phyloP scores from a whole-genome alignment of 2,329 filamentous ascomycete genomes.

The Trichoderma harzianum region DNA sequence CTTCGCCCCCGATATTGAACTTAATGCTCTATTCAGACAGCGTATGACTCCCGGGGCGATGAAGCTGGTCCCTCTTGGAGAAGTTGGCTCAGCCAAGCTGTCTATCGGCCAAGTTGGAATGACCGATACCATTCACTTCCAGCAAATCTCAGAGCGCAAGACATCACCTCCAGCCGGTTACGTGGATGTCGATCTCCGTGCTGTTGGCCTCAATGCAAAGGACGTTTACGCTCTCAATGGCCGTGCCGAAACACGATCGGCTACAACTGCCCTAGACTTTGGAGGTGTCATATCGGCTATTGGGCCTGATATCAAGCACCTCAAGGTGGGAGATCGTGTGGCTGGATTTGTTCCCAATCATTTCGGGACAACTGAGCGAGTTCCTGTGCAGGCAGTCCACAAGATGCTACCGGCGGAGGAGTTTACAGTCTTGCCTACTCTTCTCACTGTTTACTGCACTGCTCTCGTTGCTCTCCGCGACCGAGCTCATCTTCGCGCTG shows the following conservation, averaged over 20 bases:
- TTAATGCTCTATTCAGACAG: constrained; percentile 25
- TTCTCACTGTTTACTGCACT: constrained; percentile 17
- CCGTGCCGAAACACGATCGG: constrained; percentile 28
- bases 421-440: constrained; percentile 22
- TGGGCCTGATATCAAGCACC: constrained; percentile 20
- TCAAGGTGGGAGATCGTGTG: constrained; percentile 29
- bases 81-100: constrained; percentile 14
- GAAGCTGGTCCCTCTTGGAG: neutral
- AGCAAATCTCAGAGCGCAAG: constrained; percentile 16
- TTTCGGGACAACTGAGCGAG: constrained; percentile 25
- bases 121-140: constrained; percentile 24
- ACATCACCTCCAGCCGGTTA: constrained; percentile 10
- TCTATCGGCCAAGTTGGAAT: constrained; percentile 17
- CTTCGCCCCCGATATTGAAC: constrained; percentile 21
- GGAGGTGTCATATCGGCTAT: constrained; percentile 27
- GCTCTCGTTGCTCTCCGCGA: constrained; percentile 22
- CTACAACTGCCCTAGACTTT: constrained; percentile 27
- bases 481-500: constrained; percentile 25
- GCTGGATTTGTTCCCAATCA: constrained; percentile 24
- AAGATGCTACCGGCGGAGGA: constrained; percentile 31
- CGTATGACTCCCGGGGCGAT: neutral
- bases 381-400: constrained; percentile 4
- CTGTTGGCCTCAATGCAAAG: constrained; percentile 25
- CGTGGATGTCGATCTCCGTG: constrained; percentile 1
- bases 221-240: constrained; percentile 28